phyloP scores from a whole-genome alignment of 2,329 filamentous ascomycete genomes.

The Calonectria crousiana region DNA sequence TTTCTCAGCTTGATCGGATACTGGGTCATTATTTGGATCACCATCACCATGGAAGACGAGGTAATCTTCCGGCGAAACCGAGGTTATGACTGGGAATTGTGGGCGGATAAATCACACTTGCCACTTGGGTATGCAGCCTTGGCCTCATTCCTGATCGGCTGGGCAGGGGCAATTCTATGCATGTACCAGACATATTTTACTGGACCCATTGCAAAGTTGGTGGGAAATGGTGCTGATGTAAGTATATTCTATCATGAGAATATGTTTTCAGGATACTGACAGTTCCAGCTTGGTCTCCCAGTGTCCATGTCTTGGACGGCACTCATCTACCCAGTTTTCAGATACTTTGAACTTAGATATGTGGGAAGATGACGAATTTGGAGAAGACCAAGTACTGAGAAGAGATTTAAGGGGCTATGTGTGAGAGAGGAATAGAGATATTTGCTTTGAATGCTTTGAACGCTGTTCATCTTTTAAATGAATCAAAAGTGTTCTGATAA shows the following conservation, averaged over 20 bases:
- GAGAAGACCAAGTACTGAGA: too few relatives aligned
- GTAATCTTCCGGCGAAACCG: background rate
- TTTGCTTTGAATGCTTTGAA: too few relatives aligned
- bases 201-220: background rate
- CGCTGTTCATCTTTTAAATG: too few relatives aligned
- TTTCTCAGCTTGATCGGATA: constrained; percentile 3
- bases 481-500: too few relatives aligned
- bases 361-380: background rate
- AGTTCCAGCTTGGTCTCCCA: background rate
- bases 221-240: background rate
- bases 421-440: too few relatives aligned
- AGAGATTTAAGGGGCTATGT: too few relatives aligned
- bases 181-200: constrained; percentile 1
- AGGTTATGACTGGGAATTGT: background rate
- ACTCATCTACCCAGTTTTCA: background rate
- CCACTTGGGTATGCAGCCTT: background rate
- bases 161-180: background rate
- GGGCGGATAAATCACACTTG: background rate
- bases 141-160: background rate
- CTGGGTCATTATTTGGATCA: background rate
- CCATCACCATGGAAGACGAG: background rate
- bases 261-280: background rate
- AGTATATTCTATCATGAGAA: background rate
- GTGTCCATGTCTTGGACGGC: background rate
- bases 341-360: background rate